phyloP scores from a whole-genome alignment of 2,329 filamentous ascomycete genomes.

The Fusarium sororula region DNA sequence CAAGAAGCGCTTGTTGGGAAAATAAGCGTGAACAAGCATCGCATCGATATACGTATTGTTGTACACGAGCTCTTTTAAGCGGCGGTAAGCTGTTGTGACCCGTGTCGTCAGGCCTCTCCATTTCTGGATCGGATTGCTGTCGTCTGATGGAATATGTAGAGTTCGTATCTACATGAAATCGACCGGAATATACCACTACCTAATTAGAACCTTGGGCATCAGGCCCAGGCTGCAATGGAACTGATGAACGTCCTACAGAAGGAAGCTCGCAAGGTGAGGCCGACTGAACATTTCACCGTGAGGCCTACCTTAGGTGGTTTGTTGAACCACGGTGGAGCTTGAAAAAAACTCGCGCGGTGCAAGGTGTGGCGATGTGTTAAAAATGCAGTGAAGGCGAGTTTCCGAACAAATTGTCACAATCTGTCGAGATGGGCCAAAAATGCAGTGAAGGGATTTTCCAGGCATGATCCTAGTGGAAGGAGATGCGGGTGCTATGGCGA shows the following conservation, averaged over 20 bases:
- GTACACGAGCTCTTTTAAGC: background rate
- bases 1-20: rapidly evolving
- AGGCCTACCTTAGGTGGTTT: background rate
- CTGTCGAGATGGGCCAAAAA: background rate
- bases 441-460: background rate
- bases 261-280: rapidly evolving
- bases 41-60: background rate
- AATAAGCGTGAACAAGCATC: background rate
- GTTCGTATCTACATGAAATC: background rate
- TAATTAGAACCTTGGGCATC: background rate
- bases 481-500: too few relatives aligned
- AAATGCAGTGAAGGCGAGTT: too few relatives aligned
- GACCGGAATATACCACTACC: too few relatives aligned
- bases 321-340: too few relatives aligned
- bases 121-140: rapidly evolving
- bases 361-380: too few relatives aligned
- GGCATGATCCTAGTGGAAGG: too few relatives aligned
- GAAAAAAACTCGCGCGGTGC: rapidly evolving
- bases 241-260: background rate
- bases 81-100: background rate
- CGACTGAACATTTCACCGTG: background rate
- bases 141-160: background rate
- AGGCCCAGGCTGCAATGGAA: rapidly evolving
- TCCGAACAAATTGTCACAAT: too few relatives aligned
- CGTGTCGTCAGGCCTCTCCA: background rate